Evolutionary conservation across 2,329 filamentous ascomycete species (phyloP), one percentile per base, ranked within the genome.

Genomic region (Aspergillus oerlinghausenensis): DNA sequence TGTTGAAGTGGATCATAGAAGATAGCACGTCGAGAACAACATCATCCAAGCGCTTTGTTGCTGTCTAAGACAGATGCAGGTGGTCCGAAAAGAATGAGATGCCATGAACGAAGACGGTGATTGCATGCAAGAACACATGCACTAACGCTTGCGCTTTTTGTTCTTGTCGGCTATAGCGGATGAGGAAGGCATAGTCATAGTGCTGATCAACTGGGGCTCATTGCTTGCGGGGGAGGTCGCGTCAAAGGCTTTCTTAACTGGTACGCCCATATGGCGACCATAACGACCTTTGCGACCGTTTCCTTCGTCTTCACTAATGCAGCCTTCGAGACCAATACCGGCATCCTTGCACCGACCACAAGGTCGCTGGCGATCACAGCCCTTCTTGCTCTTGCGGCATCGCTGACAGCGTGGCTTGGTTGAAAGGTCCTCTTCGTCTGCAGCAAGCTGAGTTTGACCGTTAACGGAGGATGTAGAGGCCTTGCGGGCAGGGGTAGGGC

Each of bases 371-470:
- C 94, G 88, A 78, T 99, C 94, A 72, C 94, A 99, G 11, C 94
- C 94, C 78, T 99, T 99, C 82, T 99, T 99, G 79, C 93, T 97
- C 84, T 99, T 99, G 68, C 94, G 89, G 81, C 94, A 99, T 57
- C 94, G 89, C 74, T 99, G 94, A 80, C 94, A 99, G 61, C 94
- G 92, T 55, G 94, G 94, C 77, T 97, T 97, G 63, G 89, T 92
- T 0, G 93, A 97, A 21, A 97, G 79, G 56, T 97, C 92, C 63
- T 97, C 92, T 63, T 96, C 90, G 63, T 92, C 90, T 32, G 80
- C 79, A 50, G 80, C 83, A 43, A 84, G 76, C 60, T 82, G 82
- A 62, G 84, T 79, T 65, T 85, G 83, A 69, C 85, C 85, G 68
- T 83, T 86, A 68, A 86, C 73, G 10, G 80, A 79, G 14, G 90